These are phyloP conservation scores for Sextonia rubra DNA, from an alignment of 164 flowering plant species.

Conservation along the genomic window DNA sequence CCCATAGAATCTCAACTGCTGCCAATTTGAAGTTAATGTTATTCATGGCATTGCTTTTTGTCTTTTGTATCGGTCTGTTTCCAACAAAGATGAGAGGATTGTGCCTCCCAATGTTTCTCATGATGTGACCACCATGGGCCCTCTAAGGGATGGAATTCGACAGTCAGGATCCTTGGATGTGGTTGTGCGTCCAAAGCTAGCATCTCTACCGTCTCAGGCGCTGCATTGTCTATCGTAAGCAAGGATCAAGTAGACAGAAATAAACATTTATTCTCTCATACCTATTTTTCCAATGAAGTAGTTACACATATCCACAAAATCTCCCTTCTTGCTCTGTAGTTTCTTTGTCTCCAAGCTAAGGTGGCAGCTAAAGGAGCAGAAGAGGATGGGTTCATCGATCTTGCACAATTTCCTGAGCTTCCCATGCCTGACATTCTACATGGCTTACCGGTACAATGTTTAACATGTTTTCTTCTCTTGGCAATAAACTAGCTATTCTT, in stretches of 20 bases:
- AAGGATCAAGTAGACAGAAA: slow-evolving; percentile 33
- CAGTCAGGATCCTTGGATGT: too few relatives aligned
- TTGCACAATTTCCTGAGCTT: slow-evolving; percentile 89
- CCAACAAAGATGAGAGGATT: slow-evolving; percentile 47
- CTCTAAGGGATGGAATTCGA: slow-evolving; percentile 35
- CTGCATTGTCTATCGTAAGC: slow-evolving; percentile 25
- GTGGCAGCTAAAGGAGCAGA: slow-evolving; percentile 73
- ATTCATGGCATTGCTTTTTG: slow-evolving; percentile 2
- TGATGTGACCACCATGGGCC: slow-evolving; percentile 43
- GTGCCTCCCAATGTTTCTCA: slow-evolving; percentile 45
- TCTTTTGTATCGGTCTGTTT: slow-evolving; percentile 35
- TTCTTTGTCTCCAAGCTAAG: slow-evolving; percentile 78
- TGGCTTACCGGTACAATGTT: slow-evolving; percentile 70
- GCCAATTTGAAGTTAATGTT: neutral
- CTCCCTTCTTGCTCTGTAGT: slow-evolving; percentile 63
- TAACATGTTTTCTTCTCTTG: neutral
- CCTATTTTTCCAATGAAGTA: slow-evolving; percentile 56
- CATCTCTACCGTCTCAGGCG: slow-evolving; percentile 28
- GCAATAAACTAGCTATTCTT: neutral
- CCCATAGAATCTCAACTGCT: neutral
- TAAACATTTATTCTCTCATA: slow-evolving; percentile 20
- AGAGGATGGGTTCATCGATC: slow-evolving; percentile 81
- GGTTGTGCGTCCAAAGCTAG: slow-evolving; percentile 37
- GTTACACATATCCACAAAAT: slow-evolving; percentile 70
- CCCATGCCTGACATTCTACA: slow-evolving; percentile 97